phyloP scores from a whole-genome alignment of 495 filamentous ascomycete genomes.

The Jackrogersella minutella region DNA sequence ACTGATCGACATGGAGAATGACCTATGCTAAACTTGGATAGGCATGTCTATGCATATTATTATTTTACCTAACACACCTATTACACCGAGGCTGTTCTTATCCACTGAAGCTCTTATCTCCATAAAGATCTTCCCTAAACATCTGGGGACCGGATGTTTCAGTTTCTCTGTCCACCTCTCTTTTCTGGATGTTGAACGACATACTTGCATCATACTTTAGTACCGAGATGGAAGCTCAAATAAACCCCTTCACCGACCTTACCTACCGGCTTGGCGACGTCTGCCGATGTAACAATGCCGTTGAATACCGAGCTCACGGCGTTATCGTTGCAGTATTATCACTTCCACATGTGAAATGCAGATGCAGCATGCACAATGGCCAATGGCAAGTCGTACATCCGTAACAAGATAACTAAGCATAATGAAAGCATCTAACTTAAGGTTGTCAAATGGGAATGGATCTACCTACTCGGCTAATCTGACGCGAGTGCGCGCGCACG shows the following conservation, averaged over 20 bases:
- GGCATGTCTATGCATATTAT: constrained; percentile 20
- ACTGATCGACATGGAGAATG: constrained; percentile 27
- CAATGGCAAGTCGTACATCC: background rate
- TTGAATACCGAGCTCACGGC: constrained; percentile 7
- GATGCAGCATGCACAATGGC: background rate
- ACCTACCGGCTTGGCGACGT: constrained; percentile 17
- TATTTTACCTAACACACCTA: constrained; percentile 15
- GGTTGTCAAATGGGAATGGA: too few species aligned
- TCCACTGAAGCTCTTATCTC: constrained; percentile 6
- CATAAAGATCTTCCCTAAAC: background rate
- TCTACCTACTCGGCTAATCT: too few species aligned
- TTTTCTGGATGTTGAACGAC: background rate
- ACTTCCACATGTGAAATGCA: background rate
- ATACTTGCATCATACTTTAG: constrained; percentile 2
- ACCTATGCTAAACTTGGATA: constrained; percentile 24
- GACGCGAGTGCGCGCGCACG: too few species aligned
- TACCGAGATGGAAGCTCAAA: constrained; percentile 3
- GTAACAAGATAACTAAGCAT: background rate
- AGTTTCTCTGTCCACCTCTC: background rate
- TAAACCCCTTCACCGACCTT: constrained; percentile 23
- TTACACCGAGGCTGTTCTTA: constrained; percentile 12
- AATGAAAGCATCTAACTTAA: background rate
- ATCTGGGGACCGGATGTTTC: constrained; percentile 27
- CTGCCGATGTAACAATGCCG: constrained; percentile 20
- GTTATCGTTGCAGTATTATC: constrained; percentile 2